Evolutionary conservation across 352 stramenopile genomes (phyloP).

Genomic region (Phytophthora litchii): DNA sequence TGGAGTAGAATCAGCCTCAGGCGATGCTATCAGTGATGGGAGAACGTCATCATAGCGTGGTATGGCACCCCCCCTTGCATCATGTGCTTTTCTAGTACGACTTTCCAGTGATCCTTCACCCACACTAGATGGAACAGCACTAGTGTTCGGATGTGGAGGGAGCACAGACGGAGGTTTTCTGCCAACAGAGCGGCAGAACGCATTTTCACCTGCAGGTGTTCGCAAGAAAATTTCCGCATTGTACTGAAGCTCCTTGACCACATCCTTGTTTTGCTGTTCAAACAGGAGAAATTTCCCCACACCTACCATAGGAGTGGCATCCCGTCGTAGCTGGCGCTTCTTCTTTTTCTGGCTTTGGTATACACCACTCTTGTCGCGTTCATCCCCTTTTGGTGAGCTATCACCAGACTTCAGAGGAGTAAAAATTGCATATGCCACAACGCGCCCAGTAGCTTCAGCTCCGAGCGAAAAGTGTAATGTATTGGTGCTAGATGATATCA

Average conservation of each 20-base stretch:
- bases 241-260: conserved; percentile 91
- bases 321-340: conserved; percentile 73
- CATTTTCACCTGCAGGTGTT: conserved; percentile 67
- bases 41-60: conserved; percentile 38
- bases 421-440: conserved; percentile 84
- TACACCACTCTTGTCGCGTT: conserved; percentile 24
- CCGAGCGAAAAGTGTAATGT: conserved; percentile 83
- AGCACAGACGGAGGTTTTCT: conserved; percentile 63
- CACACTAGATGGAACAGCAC: conserved; percentile 2
- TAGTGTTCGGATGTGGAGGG: conserved; percentile 37
- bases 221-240: conserved; percentile 84
- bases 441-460: conserved; percentile 79
- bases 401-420: conserved; percentile 43
- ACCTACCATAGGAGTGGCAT: conserved; percentile 69
- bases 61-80: conserved; percentile 6
- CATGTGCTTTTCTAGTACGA: conserved; percentile 16
- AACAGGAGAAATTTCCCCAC: conserved; percentile 87
- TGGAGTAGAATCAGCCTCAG: conserved; percentile 17
- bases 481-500: conserved; percentile 56
- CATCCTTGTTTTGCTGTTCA: conserved; percentile 91
- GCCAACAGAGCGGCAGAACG: conserved; percentile 79
- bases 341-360: conserved; percentile 68
- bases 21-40: conserved; percentile 18
- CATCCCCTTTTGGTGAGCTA: conserved; percentile 24
- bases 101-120: conserved; percentile 15